These are phyloP conservation scores for Cordyceps javanica DNA, from an alignment of 2,329 filamentous ascomycete genomes.

Conservation along the genomic window DNA sequence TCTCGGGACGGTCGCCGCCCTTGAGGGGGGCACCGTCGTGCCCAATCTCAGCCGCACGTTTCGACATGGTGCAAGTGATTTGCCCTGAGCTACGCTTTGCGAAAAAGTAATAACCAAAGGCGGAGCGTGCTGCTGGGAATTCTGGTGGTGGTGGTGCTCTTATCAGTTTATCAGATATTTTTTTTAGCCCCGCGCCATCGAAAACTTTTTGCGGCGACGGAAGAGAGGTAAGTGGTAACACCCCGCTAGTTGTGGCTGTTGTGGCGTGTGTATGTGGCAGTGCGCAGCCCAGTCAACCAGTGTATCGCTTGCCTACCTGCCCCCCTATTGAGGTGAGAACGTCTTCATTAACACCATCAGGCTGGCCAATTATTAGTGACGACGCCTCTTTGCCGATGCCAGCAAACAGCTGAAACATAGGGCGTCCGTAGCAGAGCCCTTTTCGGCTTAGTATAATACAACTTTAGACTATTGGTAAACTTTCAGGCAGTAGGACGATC, in stretches of 20 bases:
- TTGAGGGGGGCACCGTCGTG: slow-evolving; percentile 48
- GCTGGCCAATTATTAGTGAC: too few relatives aligned
- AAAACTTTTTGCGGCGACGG: slow-evolving; percentile 5
- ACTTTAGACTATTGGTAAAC: too few relatives aligned
- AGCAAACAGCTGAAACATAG: too few relatives aligned
- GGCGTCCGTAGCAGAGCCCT: too few relatives aligned
- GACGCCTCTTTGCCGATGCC: too few relatives aligned
- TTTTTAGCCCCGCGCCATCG: slow-evolving; percentile 11
- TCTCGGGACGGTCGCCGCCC: slow-evolving; percentile 54
- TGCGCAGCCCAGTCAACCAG: too few relatives aligned
- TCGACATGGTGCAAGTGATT: slow-evolving; percentile 43
- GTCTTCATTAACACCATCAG: too few relatives aligned
- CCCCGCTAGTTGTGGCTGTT: slow-evolving; percentile 2
- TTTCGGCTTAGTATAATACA: too few relatives aligned
- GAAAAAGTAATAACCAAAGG: background rate
- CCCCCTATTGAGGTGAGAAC: too few relatives aligned
- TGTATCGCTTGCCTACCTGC: too few relatives aligned
- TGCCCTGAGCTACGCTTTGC: background rate
- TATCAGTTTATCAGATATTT: slow-evolving; percentile 10
- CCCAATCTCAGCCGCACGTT: slow-evolving; percentile 48
- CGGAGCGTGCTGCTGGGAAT: background rate
- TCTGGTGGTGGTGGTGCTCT: slow-evolving; percentile 4
- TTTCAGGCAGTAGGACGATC: too few relatives aligned
- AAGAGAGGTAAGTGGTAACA: background rate
- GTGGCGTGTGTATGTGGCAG: background rate